Percentiles rank a stretch among this genome's conserved stretches.
phyloP scores from a whole-genome alignment of 1,139 yeast species.

The Magnusiomyces ingens region DNA sequence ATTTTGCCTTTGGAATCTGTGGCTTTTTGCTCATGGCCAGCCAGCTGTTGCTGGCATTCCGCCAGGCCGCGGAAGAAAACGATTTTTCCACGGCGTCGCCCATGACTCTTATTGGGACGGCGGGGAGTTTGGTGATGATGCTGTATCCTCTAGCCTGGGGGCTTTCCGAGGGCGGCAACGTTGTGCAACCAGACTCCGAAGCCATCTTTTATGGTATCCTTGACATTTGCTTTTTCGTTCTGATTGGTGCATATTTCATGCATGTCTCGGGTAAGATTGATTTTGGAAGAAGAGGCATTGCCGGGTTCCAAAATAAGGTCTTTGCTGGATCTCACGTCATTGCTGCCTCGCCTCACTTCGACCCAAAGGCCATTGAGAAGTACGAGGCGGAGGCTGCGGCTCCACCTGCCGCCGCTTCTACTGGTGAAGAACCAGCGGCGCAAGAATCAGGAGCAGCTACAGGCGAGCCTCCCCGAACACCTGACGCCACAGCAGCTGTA shows the following conservation, averaged over 20 bases:
- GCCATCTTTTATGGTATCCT: conserved; percentile 59
- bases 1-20: conserved; percentile 40
- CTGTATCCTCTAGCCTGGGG: conserved; percentile 59
- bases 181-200: conserved; percentile 57
- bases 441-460: too few species aligned
- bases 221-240: conserved; percentile 38
- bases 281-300: conserved; percentile 21
- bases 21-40: conserved; percentile 24
- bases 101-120: conserved; percentile 11
- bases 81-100: conserved; percentile 11
- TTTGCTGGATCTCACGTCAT: not conserved
- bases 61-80: conserved; percentile 18
- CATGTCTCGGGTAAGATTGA: conserved; percentile 19
- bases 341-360: too few species aligned
- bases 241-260: conserved; percentile 35
- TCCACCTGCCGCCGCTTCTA: too few species aligned
- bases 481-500: too few species aligned
- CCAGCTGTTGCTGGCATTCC: conserved; percentile 21
- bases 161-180: conserved; percentile 61
- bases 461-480: too few species aligned
- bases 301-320: conserved; percentile 21
- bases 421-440: too few species aligned
- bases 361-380: too few species aligned
- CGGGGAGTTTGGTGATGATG: conserved; percentile 33
- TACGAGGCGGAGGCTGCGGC: too few species aligned